phyloP scores from a whole-genome alignment of 352 stramenopile species.

The Phytophthora boehmeriae region DNA sequence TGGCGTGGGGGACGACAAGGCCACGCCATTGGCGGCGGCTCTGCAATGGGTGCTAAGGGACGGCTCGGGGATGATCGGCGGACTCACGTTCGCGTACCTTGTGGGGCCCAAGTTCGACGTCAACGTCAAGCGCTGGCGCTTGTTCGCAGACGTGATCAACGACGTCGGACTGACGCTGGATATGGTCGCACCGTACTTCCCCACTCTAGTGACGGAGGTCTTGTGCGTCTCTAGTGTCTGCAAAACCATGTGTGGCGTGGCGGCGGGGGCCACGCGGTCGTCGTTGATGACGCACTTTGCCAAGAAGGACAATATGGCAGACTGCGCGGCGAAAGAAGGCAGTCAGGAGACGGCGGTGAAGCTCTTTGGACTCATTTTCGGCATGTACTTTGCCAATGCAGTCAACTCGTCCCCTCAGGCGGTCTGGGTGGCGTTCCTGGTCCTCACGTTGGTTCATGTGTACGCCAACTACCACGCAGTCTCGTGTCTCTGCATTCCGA shows the following conservation, averaged over 20 bases:
- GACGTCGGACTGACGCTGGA: constrained; percentile 94
- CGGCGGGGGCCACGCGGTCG: constrained; percentile 92
- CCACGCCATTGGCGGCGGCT: constrained; percentile 72
- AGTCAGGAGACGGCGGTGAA: constrained; percentile 96
- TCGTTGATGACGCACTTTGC: constrained; percentile 92
- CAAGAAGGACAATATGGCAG: constrained; percentile 86
- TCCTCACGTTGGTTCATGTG: constrained; percentile 94
- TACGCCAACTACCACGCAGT: constrained; percentile 94
- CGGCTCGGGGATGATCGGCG: constrained; percentile 88
- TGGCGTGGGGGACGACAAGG: constrained; percentile 91
- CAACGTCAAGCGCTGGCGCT: constrained; percentile 96
- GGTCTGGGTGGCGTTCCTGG: constrained; percentile 92
- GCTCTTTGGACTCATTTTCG: constrained; percentile 92
- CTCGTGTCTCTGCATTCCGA: constrained; percentile 87
- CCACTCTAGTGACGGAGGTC: constrained; percentile 66
- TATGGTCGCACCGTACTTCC: constrained; percentile 79
- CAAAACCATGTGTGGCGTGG: constrained; percentile 96
- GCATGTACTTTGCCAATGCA: constrained; percentile 83
- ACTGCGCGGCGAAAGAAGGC: constrained; percentile 95
- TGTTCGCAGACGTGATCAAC: constrained; percentile 97
- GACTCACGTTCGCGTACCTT: constrained; percentile 94
- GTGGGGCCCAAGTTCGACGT: constrained; percentile 91
- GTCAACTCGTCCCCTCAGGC: constrained; percentile 65
- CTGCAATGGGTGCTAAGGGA: constrained; percentile 82
- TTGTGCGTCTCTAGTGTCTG: constrained; percentile 90